Percentiles rank a stretch among this genome's conserved stretches.
phyloP scores from a whole-genome alignment of 2,329 filamentous ascomycete genomes.

The Orbilia brochopaga region DNA sequence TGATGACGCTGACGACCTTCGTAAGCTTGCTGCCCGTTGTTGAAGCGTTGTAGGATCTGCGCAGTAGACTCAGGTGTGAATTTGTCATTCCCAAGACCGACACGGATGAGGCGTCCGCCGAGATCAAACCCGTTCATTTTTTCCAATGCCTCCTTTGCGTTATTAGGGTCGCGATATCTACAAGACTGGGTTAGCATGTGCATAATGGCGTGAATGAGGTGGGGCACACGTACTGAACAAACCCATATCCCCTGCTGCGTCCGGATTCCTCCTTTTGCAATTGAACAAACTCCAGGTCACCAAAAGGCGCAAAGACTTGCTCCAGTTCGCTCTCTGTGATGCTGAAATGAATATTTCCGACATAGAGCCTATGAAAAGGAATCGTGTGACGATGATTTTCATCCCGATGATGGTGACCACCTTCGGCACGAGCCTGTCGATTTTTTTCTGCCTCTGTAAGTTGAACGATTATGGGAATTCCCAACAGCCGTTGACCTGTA shows the following conservation, averaged over 20 bases:
- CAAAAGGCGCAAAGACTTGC: slow-evolving; percentile 96
- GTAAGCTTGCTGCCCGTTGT: slow-evolving; percentile 73
- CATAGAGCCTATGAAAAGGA: slow-evolving; percentile 64
- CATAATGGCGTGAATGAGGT: neutral
- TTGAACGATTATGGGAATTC: slow-evolving; percentile 97
- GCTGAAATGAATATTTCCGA: slow-evolving; percentile 99
- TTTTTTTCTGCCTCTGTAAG: slow-evolving; percentile 99
- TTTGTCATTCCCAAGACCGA: slow-evolving; percentile 99
- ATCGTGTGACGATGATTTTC: slow-evolving; percentile 29
- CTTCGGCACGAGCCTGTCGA: slow-evolving; percentile 75
- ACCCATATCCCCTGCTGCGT: slow-evolving; percentile 92
- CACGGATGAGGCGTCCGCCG: slow-evolving; percentile 93
- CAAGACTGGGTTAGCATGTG: slow-evolving; percentile 53
- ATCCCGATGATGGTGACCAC: slow-evolving; percentile 38
- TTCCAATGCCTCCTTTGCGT: slow-evolving; percentile 92
- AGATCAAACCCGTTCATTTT: slow-evolving; percentile 99
- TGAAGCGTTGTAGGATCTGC: slow-evolving; percentile 89
- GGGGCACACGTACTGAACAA: slow-evolving; percentile 81
- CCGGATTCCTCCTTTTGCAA: slow-evolving; percentile 93
- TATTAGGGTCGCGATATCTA: slow-evolving; percentile 85
- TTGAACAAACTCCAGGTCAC: slow-evolving; percentile 95
- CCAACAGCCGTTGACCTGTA: slow-evolving; percentile 97
- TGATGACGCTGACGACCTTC: slow-evolving; percentile 66
- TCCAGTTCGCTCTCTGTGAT: slow-evolving; percentile 95
- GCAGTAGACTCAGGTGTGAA: slow-evolving; percentile 97